Base-by-base conservation (phyloP, 768 basidiomycete species). In the Candolleomyces efflorescens region DNA sequence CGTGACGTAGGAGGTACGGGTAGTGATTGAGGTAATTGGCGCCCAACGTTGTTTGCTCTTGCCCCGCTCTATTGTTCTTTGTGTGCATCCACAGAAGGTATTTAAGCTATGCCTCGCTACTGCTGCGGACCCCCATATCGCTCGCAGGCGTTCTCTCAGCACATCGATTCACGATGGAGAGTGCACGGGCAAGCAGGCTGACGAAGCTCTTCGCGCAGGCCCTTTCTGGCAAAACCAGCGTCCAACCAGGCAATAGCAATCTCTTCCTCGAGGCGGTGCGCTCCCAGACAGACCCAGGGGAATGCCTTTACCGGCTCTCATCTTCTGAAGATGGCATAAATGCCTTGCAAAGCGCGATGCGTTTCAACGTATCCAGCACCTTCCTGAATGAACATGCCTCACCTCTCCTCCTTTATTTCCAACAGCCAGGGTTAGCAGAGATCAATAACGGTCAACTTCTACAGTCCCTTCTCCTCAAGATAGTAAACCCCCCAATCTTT, bases 401-500 rank as follows among this genome's bases (percentile, higher is more conserved):
- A 1, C 52, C 57, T 0, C 12, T 51, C 23, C 61, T 84, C 15
- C 64, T 82, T 3, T 27, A 54, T 0, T 81, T 73, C 55, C 64
- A 84, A 20, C 70, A 72, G 39, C 73, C 75, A 0, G 71, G 65
- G 23, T 66, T 83, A 1, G 64, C 65, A n/a, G 64, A 55, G 41
- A 67, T 81, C 48, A 73, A 71, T 7, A 69, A 73, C 1, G 85
- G 85, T 0, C 60, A 70, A 15, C 69, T 76, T 36, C 65, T 85
- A 1, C 61, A 71, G 11, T 62, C 67, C 15, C 63, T 83, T 20
- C 53, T 85, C 43, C 44, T 66, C 43, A 61, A 62, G 1, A 75
- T 85, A 22, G 73, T 78, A 12, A 72, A 83, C 0, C 83, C 82
- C 0, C 76, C 81, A 0, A 70, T 82, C 27, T 83, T 84, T 61